These are phyloP conservation scores for Salvia sclarea DNA, from an alignment of 305 asterid species.

Conservation along the genomic window DNA sequence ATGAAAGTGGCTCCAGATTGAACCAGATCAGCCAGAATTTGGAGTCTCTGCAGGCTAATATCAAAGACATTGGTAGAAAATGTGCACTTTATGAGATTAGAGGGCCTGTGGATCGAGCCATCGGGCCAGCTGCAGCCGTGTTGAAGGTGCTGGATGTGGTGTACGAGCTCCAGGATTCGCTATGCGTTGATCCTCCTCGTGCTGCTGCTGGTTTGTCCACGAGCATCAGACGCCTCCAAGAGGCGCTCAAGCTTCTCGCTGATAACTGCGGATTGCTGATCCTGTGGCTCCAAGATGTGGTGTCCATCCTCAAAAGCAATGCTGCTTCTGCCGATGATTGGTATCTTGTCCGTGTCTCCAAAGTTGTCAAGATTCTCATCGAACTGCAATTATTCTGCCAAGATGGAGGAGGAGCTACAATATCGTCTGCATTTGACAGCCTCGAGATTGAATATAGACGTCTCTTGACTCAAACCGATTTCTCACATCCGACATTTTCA, in stretches of 20 bases:
- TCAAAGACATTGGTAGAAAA: conserved; percentile 44
- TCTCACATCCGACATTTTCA: conserved; percentile 31
- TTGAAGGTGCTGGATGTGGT: conserved; percentile 54
- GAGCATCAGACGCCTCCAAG: conserved; percentile 50
- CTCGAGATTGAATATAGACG: conserved; percentile 57
- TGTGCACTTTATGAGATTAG: conserved; percentile 51
- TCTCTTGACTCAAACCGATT: conserved; percentile 36
- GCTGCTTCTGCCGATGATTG: conserved; percentile 36
- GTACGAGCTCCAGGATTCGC: conserved; percentile 46
- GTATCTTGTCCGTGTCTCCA: conserved; percentile 43
- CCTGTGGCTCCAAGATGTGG: conserved; percentile 71
- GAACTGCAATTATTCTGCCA: conserved; percentile 44
- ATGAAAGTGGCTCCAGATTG: conserved; percentile 45
- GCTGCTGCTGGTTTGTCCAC: conserved; percentile 30
- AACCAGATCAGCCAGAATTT: conserved; percentile 35
- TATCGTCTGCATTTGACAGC: conserved; percentile 44
- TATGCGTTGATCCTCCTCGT: conserved; percentile 32
- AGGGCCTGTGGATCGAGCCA: conserved; percentile 45
- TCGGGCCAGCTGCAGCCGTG: conserved; percentile 65
- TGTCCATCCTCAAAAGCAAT: conserved; percentile 37
- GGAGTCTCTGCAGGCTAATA: conserved; percentile 33
- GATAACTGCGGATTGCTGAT: conserved; percentile 56
- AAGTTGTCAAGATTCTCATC: conserved; percentile 42
- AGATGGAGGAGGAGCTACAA: conserved; percentile 45
- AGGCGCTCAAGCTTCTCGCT: conserved; percentile 63